A percentile compares a stretch with the other conserved stretches of the same genome.
phyloP scores from a whole-genome alignment of 129 eudicot species.

The Heracleum sosnowskyi region DNA sequence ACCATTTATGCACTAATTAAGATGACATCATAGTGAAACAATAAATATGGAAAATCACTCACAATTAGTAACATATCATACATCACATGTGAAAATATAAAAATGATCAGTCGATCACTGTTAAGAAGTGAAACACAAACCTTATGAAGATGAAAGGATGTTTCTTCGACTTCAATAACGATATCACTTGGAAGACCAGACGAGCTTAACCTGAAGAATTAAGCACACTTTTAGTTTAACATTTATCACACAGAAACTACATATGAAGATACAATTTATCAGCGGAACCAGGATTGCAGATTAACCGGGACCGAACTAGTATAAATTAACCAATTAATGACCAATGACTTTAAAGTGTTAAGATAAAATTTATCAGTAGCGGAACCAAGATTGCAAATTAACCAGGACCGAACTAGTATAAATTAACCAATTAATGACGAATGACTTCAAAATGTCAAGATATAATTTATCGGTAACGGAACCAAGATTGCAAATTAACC shows the following conservation, averaged over 20 bases:
- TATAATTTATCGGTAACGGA: too few relatives aligned
- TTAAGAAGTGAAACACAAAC: slow-evolving; percentile 15
- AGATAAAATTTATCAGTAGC: neutral
- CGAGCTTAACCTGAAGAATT: slow-evolving; percentile 49
- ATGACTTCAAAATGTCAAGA: neutral
- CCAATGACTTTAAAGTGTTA: too few relatives aligned
- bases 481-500: slow-evolving; percentile 27
- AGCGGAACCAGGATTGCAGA: too few relatives aligned
- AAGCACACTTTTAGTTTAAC: neutral
- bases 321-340: too few relatives aligned
- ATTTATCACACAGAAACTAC: neutral
- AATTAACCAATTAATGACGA: too few relatives aligned
- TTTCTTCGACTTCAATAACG: slow-evolving; percentile 51
- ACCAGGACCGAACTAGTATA: too few relatives aligned
- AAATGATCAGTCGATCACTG: too few relatives aligned
- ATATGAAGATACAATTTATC: too few relatives aligned
- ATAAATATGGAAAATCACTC: neutral
- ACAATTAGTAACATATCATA: neutral
- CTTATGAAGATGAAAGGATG: slow-evolving; percentile 69
- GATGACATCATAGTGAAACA: neutral
- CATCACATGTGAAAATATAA: too few relatives aligned
- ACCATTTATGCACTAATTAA: neutral
- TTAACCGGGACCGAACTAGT: too few relatives aligned
- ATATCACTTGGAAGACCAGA: slow-evolving; percentile 81
- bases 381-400: too few relatives aligned